Evolutionary conservation across 768 basidiomycete genomes (phyloP), one percentile per base, ranked within the genome.

Genomic region (Rhodotorula kratochvilovae): DNA sequence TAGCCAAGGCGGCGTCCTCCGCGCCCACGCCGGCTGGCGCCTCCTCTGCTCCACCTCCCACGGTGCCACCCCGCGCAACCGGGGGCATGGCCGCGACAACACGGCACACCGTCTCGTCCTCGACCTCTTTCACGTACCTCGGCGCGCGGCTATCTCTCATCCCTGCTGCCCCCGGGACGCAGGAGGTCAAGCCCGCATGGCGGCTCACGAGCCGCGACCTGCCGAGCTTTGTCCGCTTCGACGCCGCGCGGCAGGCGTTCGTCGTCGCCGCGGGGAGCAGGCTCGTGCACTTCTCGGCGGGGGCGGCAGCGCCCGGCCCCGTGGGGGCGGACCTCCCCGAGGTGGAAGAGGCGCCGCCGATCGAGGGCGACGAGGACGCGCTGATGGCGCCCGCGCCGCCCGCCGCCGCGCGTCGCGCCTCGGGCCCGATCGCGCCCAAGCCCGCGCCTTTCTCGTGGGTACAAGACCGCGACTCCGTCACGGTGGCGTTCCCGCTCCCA

Each of bases 391-490:
- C 35, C 1, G 43, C 35, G 16, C 33, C 16, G n/a, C n/a, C 51
- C 0, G 31, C 63, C 19, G 12, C 59, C 17, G 7, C 51, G 35
- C 11, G 33, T 39, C 0, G 4, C 23, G 27, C 31, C 13, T 35
- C 16, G 3, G 51, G 15, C 23, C 57, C 61, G 0, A 16, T 39
- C 56, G 35, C 27, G 29, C 61, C 87, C 1, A 72, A 84, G 73
- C 90, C 89, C 6, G 86, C 87, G 36, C 89, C 92, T 0, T 97
- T 93, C 80, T 91, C 91, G 3, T 99, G 95, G 95, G 90, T 87
- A 0, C 95, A 99, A 78, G 87, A 89, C 8, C 79, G 86, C 1
- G 91, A 93, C 78, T 86, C 90, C 1, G 83, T 98, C 61, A 92
- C 90, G 0, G 80, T 98, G 54, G 88, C 87, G 0, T 87, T 98